These are phyloP conservation scores for Wickerhamomyces rabaulensis DNA, from an alignment of 805 yeast genomes.

Conservation along the genomic window DNA sequence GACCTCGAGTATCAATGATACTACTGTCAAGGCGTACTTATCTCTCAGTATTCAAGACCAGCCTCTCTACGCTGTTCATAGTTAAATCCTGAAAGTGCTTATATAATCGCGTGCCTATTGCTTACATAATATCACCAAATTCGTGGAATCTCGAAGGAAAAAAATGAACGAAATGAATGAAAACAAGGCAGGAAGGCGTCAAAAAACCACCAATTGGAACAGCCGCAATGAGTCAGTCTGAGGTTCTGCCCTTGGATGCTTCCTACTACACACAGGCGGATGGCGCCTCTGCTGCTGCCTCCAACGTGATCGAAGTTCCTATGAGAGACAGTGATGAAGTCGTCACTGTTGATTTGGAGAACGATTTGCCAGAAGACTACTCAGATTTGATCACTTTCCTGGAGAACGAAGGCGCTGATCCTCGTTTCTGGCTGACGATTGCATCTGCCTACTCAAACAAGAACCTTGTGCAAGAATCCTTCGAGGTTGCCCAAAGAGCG, in stretches of 20 bases:
- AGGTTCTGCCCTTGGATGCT: slow-evolving; percentile 4
- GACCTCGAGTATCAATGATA: too few species aligned
- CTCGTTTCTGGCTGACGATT: slow-evolving; percentile 78
- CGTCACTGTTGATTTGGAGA: slow-evolving; percentile 74
- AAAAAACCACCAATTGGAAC: neutral
- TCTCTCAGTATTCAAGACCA: too few species aligned
- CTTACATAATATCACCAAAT: neutral
- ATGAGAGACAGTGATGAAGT: slow-evolving; percentile 73
- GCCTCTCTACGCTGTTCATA: neutral
- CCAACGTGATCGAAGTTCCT: slow-evolving; percentile 49
- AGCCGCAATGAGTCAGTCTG: slow-evolving; percentile 5
- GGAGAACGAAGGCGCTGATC: slow-evolving; percentile 72
- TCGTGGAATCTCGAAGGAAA: neutral
- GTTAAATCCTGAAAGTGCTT: neutral
- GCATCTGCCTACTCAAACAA: slow-evolving; percentile 74
- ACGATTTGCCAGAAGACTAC: slow-evolving; percentile 88
- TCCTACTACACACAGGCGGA: slow-evolving; percentile 4
- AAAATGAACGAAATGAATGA: neutral
- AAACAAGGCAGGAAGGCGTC: neutral
- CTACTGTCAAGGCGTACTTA: too few species aligned
- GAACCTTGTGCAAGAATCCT: slow-evolving; percentile 54
- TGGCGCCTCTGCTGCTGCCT: neutral
- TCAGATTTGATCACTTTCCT: slow-evolving; percentile 73
- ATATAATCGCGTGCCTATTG: neutral
- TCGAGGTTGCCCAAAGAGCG: slow-evolving; percentile 18